Conservation (phyloP, 208 protist genomes). For the Crithidia thermophila region DNA sequence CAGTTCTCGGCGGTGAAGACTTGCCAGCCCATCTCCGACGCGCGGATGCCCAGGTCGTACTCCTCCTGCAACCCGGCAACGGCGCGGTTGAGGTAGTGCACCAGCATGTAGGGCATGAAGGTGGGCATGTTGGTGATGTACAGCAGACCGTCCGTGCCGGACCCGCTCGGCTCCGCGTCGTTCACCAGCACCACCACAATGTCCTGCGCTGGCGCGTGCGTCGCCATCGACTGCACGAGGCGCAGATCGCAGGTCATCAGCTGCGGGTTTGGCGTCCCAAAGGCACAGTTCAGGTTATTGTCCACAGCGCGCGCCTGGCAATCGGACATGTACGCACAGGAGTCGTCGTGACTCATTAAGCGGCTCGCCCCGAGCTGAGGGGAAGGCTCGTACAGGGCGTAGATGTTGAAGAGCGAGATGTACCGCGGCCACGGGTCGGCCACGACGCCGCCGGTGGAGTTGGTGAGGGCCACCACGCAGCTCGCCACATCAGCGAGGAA, state of each 20-base stretch:
- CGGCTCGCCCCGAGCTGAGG: conserved; percentile 26
- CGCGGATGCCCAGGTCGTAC: conserved; percentile 52
- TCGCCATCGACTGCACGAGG: conserved; percentile 31
- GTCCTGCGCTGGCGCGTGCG: conserved; percentile 37
- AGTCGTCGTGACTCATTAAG: background rate
- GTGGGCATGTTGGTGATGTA: conserved; percentile 48
- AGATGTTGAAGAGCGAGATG: conserved; percentile 50
- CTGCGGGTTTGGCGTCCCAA: conserved; percentile 42
- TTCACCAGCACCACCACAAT: conserved; percentile 69
- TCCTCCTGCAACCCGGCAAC: conserved; percentile 52
- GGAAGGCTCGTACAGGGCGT: conserved; percentile 63
- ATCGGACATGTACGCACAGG: conserved; percentile 24
- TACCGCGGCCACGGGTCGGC: conserved; percentile 68
- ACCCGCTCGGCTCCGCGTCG: conserved; percentile 29
- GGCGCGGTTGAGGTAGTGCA: conserved; percentile 73
- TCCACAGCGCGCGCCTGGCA: conserved; percentile 20
- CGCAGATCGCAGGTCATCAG: conserved; percentile 42
- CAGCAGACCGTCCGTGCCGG: conserved; percentile 40
- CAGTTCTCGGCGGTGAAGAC: conserved; percentile 48
- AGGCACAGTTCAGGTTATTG: conserved; percentile 53
- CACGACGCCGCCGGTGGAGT: conserved; percentile 41
- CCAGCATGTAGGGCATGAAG: conserved; percentile 59
- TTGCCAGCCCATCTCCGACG: background rate
- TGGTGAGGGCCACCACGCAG: conserved; percentile 39
- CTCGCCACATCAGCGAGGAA: conserved; percentile 52